Evolutionary conservation across 495 filamentous ascomycete species (phyloP).

Genomic region (Cladorrhinum samala): DNA sequence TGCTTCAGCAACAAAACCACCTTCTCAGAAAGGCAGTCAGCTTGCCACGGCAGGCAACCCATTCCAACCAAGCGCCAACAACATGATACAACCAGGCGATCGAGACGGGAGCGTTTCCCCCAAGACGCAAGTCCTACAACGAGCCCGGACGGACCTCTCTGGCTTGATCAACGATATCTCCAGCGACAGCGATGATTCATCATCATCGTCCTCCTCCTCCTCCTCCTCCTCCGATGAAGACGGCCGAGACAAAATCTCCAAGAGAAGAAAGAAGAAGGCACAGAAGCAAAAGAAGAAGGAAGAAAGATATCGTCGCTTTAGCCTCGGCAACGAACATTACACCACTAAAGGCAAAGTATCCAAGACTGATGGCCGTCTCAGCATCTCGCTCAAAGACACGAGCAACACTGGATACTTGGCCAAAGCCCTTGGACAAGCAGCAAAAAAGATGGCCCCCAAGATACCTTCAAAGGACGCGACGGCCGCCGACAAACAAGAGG

Average conservation of each 20-base stretch:
- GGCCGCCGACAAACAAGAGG: too few relatives aligned
- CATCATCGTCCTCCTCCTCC: slow-evolving; percentile 15
- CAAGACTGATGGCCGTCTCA: slow-evolving; percentile 62
- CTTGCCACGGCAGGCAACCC: not conserved
- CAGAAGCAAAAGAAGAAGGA: slow-evolving; percentile 12
- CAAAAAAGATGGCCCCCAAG: slow-evolving; percentile 32
- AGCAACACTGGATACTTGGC: slow-evolving; percentile 60
- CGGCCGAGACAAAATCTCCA: not conserved
- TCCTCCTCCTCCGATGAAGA: slow-evolving; percentile 26
- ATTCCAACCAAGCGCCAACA: not conserved
- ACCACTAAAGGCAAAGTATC: slow-evolving; percentile 59
- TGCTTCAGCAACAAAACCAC: not conserved
- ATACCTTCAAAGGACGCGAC: slow-evolving; percentile 9
- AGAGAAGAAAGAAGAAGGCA: slow-evolving; percentile 5
- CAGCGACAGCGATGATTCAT: too few relatives aligned
- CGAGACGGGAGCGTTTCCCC: too few relatives aligned
- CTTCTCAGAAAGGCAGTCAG: too few relatives aligned
- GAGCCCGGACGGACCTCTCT: too few relatives aligned
- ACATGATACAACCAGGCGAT: not conserved
- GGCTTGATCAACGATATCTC: too few relatives aligned
- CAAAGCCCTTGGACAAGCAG: slow-evolving; percentile 58
- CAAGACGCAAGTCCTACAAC: too few relatives aligned
- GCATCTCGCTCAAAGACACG: slow-evolving; percentile 63
- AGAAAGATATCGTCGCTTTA: slow-evolving; percentile 39
- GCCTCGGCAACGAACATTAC: slow-evolving; percentile 58